A percentile compares a stretch with the other conserved stretches of the same genome.
phyloP scores from a whole-genome alignment of 768 basidiomycete genomes.

The Macrolepiota albuminosa region DNA sequence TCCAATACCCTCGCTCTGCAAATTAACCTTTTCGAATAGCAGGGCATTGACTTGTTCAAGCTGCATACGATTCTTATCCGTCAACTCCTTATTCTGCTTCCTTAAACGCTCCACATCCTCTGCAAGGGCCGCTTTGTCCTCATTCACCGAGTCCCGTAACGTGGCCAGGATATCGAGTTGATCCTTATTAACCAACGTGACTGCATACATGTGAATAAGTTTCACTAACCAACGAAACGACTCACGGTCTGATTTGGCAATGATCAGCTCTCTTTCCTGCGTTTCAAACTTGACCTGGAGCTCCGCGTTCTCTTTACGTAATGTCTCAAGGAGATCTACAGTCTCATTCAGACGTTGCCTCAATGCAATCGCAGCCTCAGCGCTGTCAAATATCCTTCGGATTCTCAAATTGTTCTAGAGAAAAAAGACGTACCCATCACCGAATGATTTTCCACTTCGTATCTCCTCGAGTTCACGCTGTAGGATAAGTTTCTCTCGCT shows the following conservation, averaged over 20 bases:
- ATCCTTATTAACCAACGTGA: conserved; percentile 89
- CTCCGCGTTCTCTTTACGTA: conserved; percentile 65
- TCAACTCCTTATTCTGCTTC: conserved; percentile 63
- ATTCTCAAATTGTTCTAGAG: background rate
- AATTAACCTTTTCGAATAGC: conserved; percentile 85
- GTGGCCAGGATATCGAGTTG: conserved; percentile 86
- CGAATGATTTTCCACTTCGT: conserved; percentile 75
- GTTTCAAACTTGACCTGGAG: conserved; percentile 67
- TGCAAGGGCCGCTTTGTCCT: conserved; percentile 78
- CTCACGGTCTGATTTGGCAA: conserved; percentile 84
- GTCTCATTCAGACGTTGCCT: conserved; percentile 86
- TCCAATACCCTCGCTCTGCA: conserved; percentile 88
- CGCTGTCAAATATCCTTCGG: conserved; percentile 34
- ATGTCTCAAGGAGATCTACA: conserved; percentile 69
- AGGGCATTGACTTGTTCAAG: conserved; percentile 82
- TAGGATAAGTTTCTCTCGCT: conserved; percentile 76
- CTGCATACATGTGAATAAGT: conserved; percentile 34
- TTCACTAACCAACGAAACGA: conserved; percentile 8
- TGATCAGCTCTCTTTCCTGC: conserved; percentile 61
- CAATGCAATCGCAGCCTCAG: conserved; percentile 84
- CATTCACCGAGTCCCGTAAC: conserved; percentile 82
- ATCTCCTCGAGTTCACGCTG: conserved; percentile 87
- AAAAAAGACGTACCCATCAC: conserved; percentile 60
- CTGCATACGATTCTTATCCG: conserved; percentile 86
- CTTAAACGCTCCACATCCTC: conserved; percentile 59